These are phyloP conservation scores for Protomyces gravidus DNA, from an alignment of 1,139 yeast genomes.

Conservation along the genomic window DNA sequence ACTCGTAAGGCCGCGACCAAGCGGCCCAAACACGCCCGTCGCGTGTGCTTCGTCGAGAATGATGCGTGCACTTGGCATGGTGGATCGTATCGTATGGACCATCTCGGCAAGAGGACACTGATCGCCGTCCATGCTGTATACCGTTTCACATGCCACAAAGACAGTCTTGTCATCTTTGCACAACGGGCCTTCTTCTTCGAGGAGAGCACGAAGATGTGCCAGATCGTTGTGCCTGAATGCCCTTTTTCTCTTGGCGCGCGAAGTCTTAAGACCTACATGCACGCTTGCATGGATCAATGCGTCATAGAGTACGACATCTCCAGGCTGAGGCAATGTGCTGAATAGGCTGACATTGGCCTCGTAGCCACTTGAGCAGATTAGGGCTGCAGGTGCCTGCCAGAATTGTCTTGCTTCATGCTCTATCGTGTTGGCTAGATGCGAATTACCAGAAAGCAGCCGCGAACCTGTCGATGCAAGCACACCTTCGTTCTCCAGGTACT, in stretches of 20 bases:
- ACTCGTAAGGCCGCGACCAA: constrained; percentile 36
- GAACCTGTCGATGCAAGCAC: constrained; percentile 38
- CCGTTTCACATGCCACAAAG: constrained; percentile 38
- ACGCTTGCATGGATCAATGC: constrained; percentile 39
- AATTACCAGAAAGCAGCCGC: constrained; percentile 38
- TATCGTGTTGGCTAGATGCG: constrained; percentile 34
- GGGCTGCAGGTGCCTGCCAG: constrained; percentile 35
- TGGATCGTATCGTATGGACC: constrained; percentile 26
- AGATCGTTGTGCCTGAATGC: constrained; percentile 35
- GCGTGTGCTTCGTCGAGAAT: constrained; percentile 40
- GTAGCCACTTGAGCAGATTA: constrained; percentile 38
- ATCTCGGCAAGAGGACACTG: constrained; percentile 36
- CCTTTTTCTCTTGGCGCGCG: constrained; percentile 32
- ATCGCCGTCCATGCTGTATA: constrained; percentile 40
- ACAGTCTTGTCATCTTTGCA: constrained; percentile 31
- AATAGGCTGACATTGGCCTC: constrained; percentile 38
- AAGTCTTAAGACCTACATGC: constrained; percentile 38
- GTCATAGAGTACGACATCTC: constrained; percentile 37
- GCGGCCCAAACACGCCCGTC: constrained; percentile 37
- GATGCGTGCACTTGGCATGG: constrained; percentile 33
- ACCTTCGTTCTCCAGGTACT: background rate
- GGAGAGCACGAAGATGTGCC: constrained; percentile 4
- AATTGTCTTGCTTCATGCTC: constrained; percentile 35
- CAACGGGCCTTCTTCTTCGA: constrained; percentile 12
- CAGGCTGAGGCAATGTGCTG: constrained; percentile 37